Base-by-base conservation (phyloP, 495 filamentous ascomycete species). In the Neurospora sp. region DNA sequence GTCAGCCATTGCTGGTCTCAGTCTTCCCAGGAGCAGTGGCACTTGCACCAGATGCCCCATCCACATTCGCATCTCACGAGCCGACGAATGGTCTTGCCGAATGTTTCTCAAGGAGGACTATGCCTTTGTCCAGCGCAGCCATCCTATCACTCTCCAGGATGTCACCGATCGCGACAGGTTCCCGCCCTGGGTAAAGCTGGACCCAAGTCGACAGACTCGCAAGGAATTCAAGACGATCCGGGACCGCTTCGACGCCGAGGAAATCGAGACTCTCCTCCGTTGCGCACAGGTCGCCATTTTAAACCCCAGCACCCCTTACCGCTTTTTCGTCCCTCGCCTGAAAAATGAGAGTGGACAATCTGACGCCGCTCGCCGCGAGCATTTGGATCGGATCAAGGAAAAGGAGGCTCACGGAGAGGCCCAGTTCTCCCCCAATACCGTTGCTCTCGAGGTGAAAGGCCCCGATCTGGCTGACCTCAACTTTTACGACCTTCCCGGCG, bases 401-500 rank as follows among this genome's bases (percentile, higher is more conserved):
- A 82, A 82, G 3, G 77, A 81, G 65, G 72, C 72, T 0, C 70
- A 76, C 7, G 73, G 81, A 10, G 81, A 89, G 18, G 89, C 89
- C 0, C 87, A 91, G 9, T 96, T 96, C 74, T 92, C 89, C 0
- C 93, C 93, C 0, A 97, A 97, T 70, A 85, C 93, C 1, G 87
- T 97, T 0, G 86, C 88, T 0, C 75, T 97, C 0, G 89, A 93
- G 45, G 92, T 97, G 14, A 89, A 88, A 0, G 91, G 88, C 0
- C 90, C 91, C 0, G 84, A 84, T 0, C 86, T 94, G 0, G 89
- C 91, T 0, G 89, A 90, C 44, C 79, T 96, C 0, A 91, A 90
- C 0, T 94, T 97, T 73, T 94, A 91, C 74, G 93, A 97, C 75
- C 81, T 96, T 0, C 93, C 93, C 0, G 93, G 93, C 0, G 88